Evolutionary conservation across 371 early-diverging fungal species (phyloP).

Genomic region (Mucor plumbeus): DNA sequence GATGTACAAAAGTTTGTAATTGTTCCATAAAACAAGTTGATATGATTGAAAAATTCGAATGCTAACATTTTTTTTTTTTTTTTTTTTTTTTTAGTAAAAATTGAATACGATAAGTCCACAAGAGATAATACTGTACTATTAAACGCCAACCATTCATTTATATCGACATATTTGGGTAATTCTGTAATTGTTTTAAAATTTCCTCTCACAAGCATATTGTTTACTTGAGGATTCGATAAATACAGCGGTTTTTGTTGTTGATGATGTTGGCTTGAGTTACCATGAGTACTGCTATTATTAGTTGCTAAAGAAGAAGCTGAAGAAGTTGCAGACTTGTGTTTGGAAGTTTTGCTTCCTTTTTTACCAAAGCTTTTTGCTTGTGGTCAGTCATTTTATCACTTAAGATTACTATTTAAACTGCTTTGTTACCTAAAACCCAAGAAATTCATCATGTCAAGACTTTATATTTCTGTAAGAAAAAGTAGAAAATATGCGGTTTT

Average conservation of each 20-base stretch:
- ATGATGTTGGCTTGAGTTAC: neutral
- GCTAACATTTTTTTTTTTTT: no score
- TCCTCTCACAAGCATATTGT: conserved; percentile 88
- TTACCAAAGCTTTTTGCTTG: conserved; percentile 39
- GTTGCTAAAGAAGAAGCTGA: conserved; percentile 27
- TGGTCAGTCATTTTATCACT: neutral
- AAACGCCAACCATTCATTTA: conserved; percentile 95
- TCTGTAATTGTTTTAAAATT: conserved; percentile 87
- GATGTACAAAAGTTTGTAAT: conserved; percentile 90
- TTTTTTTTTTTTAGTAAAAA: no score
- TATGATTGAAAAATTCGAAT: conserved; percentile 94
- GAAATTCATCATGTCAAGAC: conserved; percentile 40
- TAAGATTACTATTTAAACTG: no score
- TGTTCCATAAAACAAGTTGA: conserved; percentile 91
- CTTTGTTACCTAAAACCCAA: conserved; percentile 41
- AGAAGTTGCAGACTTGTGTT: conserved; percentile 51
- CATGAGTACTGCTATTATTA: conserved; percentile 7
- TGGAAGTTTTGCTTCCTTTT: conserved; percentile 45
- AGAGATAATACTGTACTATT: conserved; percentile 66
- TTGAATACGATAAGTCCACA: neutral
- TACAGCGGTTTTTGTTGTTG: conserved; percentile 67
- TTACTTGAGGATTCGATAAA: conserved; percentile 75
- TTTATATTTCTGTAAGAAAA: neutral
- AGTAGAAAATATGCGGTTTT: conserved; percentile 1
- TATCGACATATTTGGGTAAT: conserved; percentile 89